Conservation (phyloP, 2,329 filamentous ascomycete species). For the Alternaria burnsii region DNA sequence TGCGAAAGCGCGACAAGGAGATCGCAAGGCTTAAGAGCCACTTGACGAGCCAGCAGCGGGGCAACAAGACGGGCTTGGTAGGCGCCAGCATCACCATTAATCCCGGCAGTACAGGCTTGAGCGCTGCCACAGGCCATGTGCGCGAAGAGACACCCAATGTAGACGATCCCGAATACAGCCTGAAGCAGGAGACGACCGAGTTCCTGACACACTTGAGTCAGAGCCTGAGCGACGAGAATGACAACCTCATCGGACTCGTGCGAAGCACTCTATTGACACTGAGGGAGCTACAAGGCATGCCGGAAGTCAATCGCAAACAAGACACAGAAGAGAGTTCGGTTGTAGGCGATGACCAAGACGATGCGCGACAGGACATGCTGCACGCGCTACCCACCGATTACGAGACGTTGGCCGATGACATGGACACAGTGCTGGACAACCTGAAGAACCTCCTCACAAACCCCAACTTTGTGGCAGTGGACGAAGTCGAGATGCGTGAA, state of each 20-base stretch:
- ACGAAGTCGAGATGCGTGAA: slow-evolving; percentile 92
- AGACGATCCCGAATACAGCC: slow-evolving; percentile 68
- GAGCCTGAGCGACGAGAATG: slow-evolving; percentile 90
- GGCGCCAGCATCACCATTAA: slow-evolving; percentile 60
- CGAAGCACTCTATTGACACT: slow-evolving; percentile 75
- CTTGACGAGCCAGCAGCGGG: slow-evolving; percentile 69
- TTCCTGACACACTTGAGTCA: slow-evolving; percentile 87
- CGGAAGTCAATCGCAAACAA: slow-evolving; percentile 43
- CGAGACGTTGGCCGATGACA: slow-evolving; percentile 74
- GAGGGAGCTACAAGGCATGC: slow-evolving; percentile 68
- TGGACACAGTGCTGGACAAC: slow-evolving; percentile 81
- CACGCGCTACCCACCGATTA: slow-evolving; percentile 66
- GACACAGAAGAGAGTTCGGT: slow-evolving; percentile 38
- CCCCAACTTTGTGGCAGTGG: slow-evolving; percentile 93
- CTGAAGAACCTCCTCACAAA: slow-evolving; percentile 88
- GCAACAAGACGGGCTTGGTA: slow-evolving; percentile 56
- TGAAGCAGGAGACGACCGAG: slow-evolving; percentile 87
- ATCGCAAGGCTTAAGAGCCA: slow-evolving; percentile 90
- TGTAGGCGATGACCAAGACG: slow-evolving; percentile 46
- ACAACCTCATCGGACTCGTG: slow-evolving; percentile 77
- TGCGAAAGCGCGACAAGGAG: slow-evolving; percentile 88
- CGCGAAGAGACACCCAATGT: slow-evolving; percentile 64
- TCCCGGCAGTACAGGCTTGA: slow-evolving; percentile 42
- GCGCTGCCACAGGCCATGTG: slow-evolving; percentile 48
- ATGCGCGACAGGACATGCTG: slow-evolving; percentile 43